Conservation (phyloP, 192 early-diverging fungal species). For the Umbelopsis ramanniana region DNA sequence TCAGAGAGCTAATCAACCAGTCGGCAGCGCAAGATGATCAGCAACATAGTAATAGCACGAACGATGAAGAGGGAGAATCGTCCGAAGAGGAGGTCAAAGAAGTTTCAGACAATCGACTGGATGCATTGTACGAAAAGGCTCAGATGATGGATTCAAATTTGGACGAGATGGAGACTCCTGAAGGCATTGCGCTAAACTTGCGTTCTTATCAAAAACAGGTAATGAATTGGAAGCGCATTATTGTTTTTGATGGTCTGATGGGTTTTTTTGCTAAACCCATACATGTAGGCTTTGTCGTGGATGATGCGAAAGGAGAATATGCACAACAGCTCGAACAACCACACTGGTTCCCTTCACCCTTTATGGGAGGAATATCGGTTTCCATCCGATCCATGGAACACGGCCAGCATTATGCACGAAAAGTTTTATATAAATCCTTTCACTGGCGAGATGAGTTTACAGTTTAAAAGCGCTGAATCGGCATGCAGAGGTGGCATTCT, state of each 20-base stretch:
- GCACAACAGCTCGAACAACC: conserved; percentile 1
- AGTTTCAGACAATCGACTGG: conserved; percentile 53
- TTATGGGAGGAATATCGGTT: conserved; percentile 60
- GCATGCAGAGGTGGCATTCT: conserved; percentile 58
- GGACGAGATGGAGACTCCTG: conserved; percentile 49
- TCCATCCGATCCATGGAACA: conserved; percentile 30
- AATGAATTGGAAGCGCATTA: no score
- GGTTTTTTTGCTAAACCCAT: no score
- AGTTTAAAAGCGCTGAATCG: conserved; percentile 49
- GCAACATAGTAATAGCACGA: not conserved
- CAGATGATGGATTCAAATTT: conserved; percentile 53
- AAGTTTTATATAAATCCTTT: conserved; percentile 55
- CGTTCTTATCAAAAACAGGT: conserved; percentile 55
- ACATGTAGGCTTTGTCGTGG: conserved; percentile 50
- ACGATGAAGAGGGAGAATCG: conserved; percentile 21
- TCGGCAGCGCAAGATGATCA: conserved; percentile 13
- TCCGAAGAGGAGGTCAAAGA: conserved; percentile 45
- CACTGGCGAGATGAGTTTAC: conserved; percentile 46
- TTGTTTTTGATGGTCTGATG: not conserved
- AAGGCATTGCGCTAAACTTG: conserved; percentile 44
- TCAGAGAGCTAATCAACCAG: conserved; percentile 20
- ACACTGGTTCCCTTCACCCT: conserved; percentile 52
- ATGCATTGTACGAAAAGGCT: conserved; percentile 60
- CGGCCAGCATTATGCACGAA: conserved; percentile 25
- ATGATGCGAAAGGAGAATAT: conserved; percentile 52